phyloP scores from a whole-genome alignment of 2,329 filamentous ascomycete genomes.

The Fusarium burgessii region DNA sequence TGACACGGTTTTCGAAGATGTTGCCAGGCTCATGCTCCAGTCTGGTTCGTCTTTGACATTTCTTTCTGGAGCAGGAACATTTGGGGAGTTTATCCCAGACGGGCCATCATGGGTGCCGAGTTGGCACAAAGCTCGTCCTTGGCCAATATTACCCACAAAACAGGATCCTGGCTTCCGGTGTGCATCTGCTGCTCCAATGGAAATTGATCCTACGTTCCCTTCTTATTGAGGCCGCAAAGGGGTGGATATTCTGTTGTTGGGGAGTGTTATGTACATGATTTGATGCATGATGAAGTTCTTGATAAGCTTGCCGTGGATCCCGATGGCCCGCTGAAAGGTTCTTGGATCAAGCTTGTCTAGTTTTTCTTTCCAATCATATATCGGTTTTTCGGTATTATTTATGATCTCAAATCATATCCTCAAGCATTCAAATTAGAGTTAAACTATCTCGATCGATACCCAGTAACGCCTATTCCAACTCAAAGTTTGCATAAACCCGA shows the following conservation, averaged over 20 bases:
- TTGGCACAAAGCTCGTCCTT: not conserved
- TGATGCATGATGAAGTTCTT: not conserved
- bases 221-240: not conserved
- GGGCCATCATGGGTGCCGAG: not conserved
- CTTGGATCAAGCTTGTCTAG: not conserved
- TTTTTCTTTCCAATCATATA: too few relatives aligned
- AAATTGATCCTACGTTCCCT: not conserved
- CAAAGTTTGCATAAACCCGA: constrained; percentile 37
- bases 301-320: not conserved
- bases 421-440: too few relatives aligned
- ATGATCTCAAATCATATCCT: too few relatives aligned
- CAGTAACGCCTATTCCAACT: not conserved
- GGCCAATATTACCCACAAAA: not conserved
- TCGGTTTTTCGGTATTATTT: too few relatives aligned
- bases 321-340: accelerated
- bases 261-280: not conserved
- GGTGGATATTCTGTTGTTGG: not conserved
- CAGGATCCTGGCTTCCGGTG: accelerated
- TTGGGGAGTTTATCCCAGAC: accelerated
- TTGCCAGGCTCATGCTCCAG: accelerated
- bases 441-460: too few relatives aligned
- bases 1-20: accelerated
- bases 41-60: accelerated
- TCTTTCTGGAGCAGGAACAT: not conserved
- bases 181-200: accelerated